Percentiles rank a stretch among this genome's conserved stretches.
phyloP scores from a whole-genome alignment of 768 basidiomycete species.

The Brasilioporus rufonigricans region DNA sequence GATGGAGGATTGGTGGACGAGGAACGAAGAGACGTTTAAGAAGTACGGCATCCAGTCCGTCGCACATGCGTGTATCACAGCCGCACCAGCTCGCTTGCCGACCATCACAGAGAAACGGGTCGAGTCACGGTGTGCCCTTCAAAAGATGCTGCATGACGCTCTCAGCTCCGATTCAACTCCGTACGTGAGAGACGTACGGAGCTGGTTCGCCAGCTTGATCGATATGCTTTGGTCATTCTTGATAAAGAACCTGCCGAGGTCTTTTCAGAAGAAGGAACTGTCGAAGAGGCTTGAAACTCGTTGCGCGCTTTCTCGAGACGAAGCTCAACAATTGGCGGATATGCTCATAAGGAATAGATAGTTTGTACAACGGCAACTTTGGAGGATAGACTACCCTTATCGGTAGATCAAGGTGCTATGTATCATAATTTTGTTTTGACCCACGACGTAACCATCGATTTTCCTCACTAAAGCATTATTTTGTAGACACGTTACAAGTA shows the following conservation, averaged over 20 bases:
- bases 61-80: slow-evolving; percentile 1
- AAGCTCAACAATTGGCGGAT: not conserved
- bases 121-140: not conserved
- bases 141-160: not conserved
- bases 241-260: not conserved
- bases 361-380: too few species aligned
- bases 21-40: not conserved
- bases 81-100: not conserved
- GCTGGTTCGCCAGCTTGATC: too few species aligned
- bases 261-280: not conserved
- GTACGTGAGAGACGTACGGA: too few species aligned
- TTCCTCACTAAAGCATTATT: too few species aligned
- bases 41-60: not conserved
- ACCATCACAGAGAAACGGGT: not conserved
- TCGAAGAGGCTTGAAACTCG: not conserved
- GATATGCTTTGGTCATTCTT: not conserved
- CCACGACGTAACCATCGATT: too few species aligned
- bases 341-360: not conserved
- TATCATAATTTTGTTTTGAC: too few species aligned
- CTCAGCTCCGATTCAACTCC: not conserved
- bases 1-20: slow-evolving; percentile 1
- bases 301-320: not conserved
- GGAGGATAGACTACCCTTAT: too few species aligned
- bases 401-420: too few species aligned
- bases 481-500: too few species aligned